Percentiles rank a stretch among this genome's conserved stretches.
Conservation (phyloP, 805 yeast genomes). For the Phaffomyces antillensis region DNA sequence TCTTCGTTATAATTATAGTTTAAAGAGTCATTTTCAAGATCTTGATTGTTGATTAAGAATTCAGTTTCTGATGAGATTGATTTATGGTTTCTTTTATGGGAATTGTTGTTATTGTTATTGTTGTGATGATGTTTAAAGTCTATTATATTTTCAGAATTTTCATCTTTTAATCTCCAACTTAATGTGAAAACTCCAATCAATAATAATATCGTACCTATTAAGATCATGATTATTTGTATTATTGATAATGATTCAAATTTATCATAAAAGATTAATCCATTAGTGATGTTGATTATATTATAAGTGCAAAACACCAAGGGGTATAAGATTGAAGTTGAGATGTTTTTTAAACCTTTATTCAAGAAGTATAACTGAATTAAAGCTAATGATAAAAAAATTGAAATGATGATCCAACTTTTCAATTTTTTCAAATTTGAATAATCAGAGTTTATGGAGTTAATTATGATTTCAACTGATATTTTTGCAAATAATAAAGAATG, state of each 20-base stretch:
- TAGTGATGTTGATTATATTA: conserved; percentile 50
- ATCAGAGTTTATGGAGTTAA: conserved; percentile 31
- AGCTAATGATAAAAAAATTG: conserved; percentile 53
- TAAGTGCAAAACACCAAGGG: conserved; percentile 83
- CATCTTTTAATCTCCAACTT: conserved; percentile 69
- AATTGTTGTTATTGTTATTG: too few species aligned
- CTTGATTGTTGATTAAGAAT: too few species aligned
- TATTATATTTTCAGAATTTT: conserved; percentile 56
- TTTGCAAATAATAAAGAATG: conserved; percentile 84
- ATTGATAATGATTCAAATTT: not conserved
- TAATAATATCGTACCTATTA: conserved; percentile 54
- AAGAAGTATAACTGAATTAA: conserved; percentile 65
- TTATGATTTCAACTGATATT: conserved; percentile 63
- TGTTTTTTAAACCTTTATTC: conserved; percentile 62
- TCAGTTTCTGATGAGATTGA: not conserved
- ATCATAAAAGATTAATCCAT: conserved; percentile 29
- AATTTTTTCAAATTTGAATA: conserved; percentile 32
- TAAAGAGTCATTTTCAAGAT: not conserved
- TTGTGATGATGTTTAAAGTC: not conserved
- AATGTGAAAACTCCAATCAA: conserved; percentile 68
- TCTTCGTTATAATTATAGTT: not conserved
- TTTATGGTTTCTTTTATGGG: not conserved
- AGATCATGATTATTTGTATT: conserved; percentile 12
- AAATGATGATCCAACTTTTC: conserved; percentile 44
- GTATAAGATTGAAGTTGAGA: conserved; percentile 72